Conservation (phyloP, 1,284 basidiomycete genomes). For the Melanopsichium pennsylvanicum region DNA sequence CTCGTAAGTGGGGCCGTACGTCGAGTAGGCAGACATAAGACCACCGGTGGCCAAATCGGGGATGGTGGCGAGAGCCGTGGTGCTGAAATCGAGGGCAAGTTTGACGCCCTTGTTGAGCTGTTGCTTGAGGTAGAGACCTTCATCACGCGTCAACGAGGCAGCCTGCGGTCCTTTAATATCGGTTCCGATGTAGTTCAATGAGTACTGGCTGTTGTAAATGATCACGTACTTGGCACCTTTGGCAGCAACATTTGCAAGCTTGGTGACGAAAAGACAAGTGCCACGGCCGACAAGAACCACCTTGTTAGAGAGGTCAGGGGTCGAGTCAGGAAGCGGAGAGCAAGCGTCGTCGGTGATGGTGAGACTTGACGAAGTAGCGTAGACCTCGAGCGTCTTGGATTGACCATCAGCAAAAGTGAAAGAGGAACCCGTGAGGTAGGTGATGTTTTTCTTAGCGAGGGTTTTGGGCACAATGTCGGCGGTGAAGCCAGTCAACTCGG, state of each 20-base stretch:
- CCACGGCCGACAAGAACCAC: slow-evolving; percentile 51
- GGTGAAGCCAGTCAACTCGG: slow-evolving; percentile 41
- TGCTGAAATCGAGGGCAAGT: slow-evolving; percentile 70
- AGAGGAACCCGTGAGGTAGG: slow-evolving; percentile 36
- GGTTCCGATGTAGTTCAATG: slow-evolving; percentile 56
- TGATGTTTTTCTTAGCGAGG: slow-evolving; percentile 33
- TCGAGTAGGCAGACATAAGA: slow-evolving; percentile 71
- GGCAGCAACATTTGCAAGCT: slow-evolving; percentile 55
- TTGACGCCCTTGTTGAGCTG: slow-evolving; percentile 67
- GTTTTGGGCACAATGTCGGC: slow-evolving; percentile 32
- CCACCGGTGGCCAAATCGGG: slow-evolving; percentile 70
- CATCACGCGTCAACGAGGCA: slow-evolving; percentile 43
- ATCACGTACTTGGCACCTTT: slow-evolving; percentile 65
- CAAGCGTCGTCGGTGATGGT: slow-evolving; percentile 47
- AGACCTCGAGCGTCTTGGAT: slow-evolving; percentile 40
- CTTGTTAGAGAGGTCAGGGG: slow-evolving; percentile 47
- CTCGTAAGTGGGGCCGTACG: slow-evolving; percentile 73
- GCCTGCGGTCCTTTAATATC: slow-evolving; percentile 38
- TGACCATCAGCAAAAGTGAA: slow-evolving; percentile 40
- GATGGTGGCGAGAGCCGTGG: slow-evolving; percentile 64
- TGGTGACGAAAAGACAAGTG: slow-evolving; percentile 56
- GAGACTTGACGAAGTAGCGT: slow-evolving; percentile 41
- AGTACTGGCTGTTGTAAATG: slow-evolving; percentile 51
- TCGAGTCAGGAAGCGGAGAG: slow-evolving; percentile 46
- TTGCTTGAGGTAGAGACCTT: slow-evolving; percentile 64